phyloP scores from a whole-genome alignment of 2,329 filamentous ascomycete species.

The Hymenoscyphus infarciens region DNA sequence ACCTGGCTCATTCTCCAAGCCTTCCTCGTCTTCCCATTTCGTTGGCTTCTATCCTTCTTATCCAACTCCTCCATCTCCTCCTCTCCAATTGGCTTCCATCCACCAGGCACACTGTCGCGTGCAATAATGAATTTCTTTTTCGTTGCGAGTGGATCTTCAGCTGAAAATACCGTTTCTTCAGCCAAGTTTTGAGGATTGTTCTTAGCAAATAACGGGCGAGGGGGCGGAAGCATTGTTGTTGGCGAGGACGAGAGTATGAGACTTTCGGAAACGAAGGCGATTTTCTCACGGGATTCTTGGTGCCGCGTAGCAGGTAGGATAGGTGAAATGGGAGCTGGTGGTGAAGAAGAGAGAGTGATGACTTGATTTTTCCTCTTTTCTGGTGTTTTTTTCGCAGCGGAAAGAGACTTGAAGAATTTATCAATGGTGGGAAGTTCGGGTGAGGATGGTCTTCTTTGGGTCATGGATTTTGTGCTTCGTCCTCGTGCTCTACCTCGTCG shows the following conservation, averaged over 20 bases:
- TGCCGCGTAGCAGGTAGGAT: neutral
- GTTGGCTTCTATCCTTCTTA: slow-evolving; percentile 5
- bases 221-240: neutral
- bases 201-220: neutral
- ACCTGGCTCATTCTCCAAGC: slow-evolving; percentile 28
- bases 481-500: neutral
- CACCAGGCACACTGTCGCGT: slow-evolving; percentile 37
- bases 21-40: slow-evolving; percentile 6
- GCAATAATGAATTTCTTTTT: slow-evolving; percentile 30
- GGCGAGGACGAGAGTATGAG: neutral
- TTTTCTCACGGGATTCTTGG: neutral
- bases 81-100: slow-evolving; percentile 33
- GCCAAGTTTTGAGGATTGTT: neutral
- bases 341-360: slow-evolving; percentile 1
- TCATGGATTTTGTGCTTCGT: neutral
- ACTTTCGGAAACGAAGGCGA: neutral
- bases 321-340: neutral
- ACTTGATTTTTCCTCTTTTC: neutral
- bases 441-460: neutral
- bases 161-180: neutral
- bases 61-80: slow-evolving; percentile 14
- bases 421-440: neutral
- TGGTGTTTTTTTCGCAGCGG: neutral
- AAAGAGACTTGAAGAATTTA: neutral
- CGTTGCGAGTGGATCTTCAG: neutral